Percentiles rank a stretch among this genome's conserved stretches.
Conservation (phyloP, 1,284 basidiomycete genomes). For the Ceratobasidium sp. region DNA sequence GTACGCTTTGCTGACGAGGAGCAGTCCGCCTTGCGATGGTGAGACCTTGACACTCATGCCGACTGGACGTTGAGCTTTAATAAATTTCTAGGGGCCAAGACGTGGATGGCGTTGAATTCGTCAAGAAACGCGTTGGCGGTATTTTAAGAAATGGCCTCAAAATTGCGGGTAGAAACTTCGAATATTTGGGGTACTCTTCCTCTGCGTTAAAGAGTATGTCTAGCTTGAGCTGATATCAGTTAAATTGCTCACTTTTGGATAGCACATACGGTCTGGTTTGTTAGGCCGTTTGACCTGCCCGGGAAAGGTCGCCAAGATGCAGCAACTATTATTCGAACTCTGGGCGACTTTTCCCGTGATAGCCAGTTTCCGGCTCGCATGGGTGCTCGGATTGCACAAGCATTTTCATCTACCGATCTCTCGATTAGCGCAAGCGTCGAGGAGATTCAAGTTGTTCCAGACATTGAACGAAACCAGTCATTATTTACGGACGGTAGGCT, state of each 20-base stretch:
- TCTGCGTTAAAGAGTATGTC: constrained; percentile 59
- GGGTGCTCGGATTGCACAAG: constrained; percentile 75
- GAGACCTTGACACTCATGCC: background rate
- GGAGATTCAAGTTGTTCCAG: constrained; percentile 61
- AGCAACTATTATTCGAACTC: constrained; percentile 60
- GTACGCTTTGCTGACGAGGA: constrained; percentile 72
- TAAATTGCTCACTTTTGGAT: background rate
- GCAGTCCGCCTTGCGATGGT: constrained; percentile 60
- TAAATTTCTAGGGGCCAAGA: constrained; percentile 57
- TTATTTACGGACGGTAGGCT: constrained; percentile 61
- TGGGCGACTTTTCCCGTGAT: constrained; percentile 64
- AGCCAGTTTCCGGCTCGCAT: constrained; percentile 74
- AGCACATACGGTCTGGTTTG: constrained; percentile 66
- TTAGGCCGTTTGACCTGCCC: constrained; percentile 61
- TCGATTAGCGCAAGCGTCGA: constrained; percentile 65
- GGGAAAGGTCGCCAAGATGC: constrained; percentile 55
- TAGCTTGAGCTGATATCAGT: too few relatives aligned
- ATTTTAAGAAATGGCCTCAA: constrained; percentile 60
- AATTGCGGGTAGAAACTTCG: constrained; percentile 64
- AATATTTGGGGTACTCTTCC: constrained; percentile 67
- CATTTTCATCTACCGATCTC: constrained; percentile 75
- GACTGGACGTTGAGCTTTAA: background rate
- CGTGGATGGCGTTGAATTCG: constrained; percentile 62
- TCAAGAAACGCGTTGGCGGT: constrained; percentile 59
- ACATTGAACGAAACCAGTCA: constrained; percentile 58